Percentiles rank a stretch among this genome's conserved stretches.
Evolutionary conservation across 257 asterid species (phyloP).

Genomic region (Primulina tabacum): DNA sequence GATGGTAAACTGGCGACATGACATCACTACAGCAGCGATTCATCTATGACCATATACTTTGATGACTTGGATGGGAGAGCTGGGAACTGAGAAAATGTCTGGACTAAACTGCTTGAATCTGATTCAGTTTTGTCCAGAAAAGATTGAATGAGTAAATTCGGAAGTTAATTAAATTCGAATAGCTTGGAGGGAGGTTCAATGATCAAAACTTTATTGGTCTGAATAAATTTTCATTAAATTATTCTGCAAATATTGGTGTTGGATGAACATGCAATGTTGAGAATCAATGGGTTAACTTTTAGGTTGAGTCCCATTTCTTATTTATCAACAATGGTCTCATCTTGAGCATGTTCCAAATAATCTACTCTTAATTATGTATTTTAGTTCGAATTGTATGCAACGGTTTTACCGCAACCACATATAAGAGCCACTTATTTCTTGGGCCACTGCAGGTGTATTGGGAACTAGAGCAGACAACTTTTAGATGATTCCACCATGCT

Average conservation of each 20-base stretch:
- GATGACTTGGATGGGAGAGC: neutral
- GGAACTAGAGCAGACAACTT: neutral
- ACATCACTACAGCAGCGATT: neutral
- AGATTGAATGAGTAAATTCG: neutral
- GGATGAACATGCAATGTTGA: slow-evolving; percentile 4
- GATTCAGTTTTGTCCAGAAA: neutral
- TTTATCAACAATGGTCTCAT: too few relatives aligned
- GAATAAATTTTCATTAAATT: too few relatives aligned
- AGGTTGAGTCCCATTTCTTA: neutral
- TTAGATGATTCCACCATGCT: neutral
- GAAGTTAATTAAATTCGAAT: too few relatives aligned
- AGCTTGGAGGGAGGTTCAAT: neutral
- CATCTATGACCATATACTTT: neutral
- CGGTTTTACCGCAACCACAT: neutral
- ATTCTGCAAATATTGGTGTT: neutral
- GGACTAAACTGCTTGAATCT: too few relatives aligned
- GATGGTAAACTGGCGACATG: slow-evolving; percentile 10
- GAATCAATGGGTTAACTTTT: neutral
- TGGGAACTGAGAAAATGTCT: neutral
- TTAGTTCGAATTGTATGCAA: too few relatives aligned
- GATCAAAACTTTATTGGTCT: neutral
- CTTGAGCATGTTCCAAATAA: too few relatives aligned
- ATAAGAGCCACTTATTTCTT: neutral
- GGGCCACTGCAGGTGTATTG: neutral
- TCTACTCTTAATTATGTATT: too few relatives aligned